phyloP scores from a whole-genome alignment of 306 rosid species.

The Prosopis cineraria region DNA sequence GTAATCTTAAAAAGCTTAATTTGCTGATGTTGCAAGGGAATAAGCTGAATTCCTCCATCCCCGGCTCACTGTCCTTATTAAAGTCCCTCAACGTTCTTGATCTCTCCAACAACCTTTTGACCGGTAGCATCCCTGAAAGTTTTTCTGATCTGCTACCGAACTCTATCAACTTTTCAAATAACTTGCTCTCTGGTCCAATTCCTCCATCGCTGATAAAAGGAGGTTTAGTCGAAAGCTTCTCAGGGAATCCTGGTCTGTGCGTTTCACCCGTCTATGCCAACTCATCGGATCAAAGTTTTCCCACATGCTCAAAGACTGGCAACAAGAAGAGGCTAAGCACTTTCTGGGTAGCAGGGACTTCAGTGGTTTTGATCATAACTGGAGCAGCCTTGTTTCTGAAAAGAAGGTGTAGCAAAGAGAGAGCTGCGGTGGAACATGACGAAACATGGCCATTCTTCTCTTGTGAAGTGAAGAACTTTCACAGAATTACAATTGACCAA shows the following conservation, averaged over 20 bases:
- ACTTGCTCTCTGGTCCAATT: constrained; percentile 81
- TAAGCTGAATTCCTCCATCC: constrained; percentile 73
- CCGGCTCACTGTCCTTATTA: constrained; percentile 64
- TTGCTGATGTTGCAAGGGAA: constrained; percentile 80
- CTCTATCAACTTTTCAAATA: constrained; percentile 86
- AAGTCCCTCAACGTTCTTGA: constrained; percentile 89
- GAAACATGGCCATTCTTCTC: constrained; percentile 68
- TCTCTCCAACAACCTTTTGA: constrained; percentile 75
- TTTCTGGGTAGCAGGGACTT: constrained; percentile 73
- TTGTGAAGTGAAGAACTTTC: constrained; percentile 85
- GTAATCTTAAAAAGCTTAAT: constrained; percentile 67
- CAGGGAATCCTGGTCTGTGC: constrained; percentile 84
- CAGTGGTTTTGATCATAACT: constrained; percentile 59
- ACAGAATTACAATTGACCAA: constrained; percentile 71
- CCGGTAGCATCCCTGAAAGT: constrained; percentile 86
- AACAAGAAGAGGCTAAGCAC: constrained; percentile 60
- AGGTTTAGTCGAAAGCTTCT: constrained; percentile 85
- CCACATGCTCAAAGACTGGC: constrained; percentile 48
- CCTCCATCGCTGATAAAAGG: constrained; percentile 74
- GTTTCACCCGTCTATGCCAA: constrained; percentile 48
- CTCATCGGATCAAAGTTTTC: constrained; percentile 59
- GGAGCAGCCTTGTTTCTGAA: constrained; percentile 65
- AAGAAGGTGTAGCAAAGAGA: constrained; percentile 60
- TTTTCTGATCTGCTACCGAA: constrained; percentile 72
- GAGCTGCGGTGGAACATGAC: constrained; percentile 63